Conservation (phyloP, 345 rosid genomes). For the Populus davidiana region DNA sequence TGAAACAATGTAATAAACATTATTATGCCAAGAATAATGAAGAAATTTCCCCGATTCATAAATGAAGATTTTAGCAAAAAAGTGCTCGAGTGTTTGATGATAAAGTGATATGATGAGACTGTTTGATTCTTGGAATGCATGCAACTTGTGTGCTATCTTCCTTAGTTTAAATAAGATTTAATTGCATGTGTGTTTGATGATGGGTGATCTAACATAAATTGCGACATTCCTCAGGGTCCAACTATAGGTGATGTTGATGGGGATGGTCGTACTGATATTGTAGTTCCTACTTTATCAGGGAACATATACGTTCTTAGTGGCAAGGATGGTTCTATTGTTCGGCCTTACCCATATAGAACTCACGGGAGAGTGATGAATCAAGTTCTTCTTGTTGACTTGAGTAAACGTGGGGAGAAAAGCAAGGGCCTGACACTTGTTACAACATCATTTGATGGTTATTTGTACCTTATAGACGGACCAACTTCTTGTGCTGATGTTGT, state of each 20-base stretch:
- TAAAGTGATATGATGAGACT: not conserved
- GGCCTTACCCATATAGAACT: conserved; percentile 93
- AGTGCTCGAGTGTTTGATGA: not conserved
- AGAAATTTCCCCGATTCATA: no score
- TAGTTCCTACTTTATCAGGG: conserved; percentile 89
- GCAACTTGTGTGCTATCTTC: not conserved
- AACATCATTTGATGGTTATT: conserved; percentile 93
- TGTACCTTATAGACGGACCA: conserved; percentile 96
- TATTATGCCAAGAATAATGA: no score
- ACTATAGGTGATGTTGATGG: conserved; percentile 95
- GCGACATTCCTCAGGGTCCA: conserved; percentile 61
- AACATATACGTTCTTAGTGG: conserved; percentile 90
- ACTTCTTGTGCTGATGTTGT: conserved; percentile 96
- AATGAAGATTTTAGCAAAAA: not conserved
- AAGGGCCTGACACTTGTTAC: conserved; percentile 90
- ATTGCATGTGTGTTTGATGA: conserved; percentile 1
- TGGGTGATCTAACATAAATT: conserved; percentile 17
- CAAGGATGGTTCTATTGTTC: conserved; percentile 82
- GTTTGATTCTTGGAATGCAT: not conserved
- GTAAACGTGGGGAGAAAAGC: conserved; percentile 68
- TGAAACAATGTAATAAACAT: no score
- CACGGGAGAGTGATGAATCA: conserved; percentile 99
- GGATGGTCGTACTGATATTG: conserved; percentile 92
- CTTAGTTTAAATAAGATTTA: not conserved
- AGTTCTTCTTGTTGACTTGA: conserved; percentile 89